Evolutionary conservation across 768 basidiomycete species (phyloP), one percentile per base, ranked within the genome.

Genomic region (Suillus brevipes): DNA sequence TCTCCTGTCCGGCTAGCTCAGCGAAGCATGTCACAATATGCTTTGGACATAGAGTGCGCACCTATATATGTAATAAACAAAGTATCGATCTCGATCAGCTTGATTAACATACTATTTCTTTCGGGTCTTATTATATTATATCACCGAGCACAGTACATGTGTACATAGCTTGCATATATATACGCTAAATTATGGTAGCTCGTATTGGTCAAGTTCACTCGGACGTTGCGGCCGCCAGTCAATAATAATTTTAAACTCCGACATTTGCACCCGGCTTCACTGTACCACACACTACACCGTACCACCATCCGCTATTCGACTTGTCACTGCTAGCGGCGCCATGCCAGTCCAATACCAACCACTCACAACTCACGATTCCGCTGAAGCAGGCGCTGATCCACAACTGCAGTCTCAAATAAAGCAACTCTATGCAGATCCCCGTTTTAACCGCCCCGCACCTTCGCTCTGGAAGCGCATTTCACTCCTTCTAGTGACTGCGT

Each of bases 381-480:
- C 36, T 23, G 56, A 62, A 28, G 40, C 37, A 23, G 60, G 34
- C 28, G n/a, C 14, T 28, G 25, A 40, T 38, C 28, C 53, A 38
- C 53, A 58, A 58, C 38, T 59, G 37, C 57, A 40, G 57, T 59
- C 38, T 59, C 57, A 59, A 59, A 28, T 59, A 9, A 40, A 59
- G 57, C 57, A 59, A 40, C 38, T 59, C 57, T 16, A 59, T 20
- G 50, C 59, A 42, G 78, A 78, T 66, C 72, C 70, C 23, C 74
- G 75, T 42, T 83, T 83, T 72, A 70, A 79, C 62, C 75, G 71
- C 50, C 78, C 82, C 0, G 67, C 78, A n/a, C 82, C 82, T 2
- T 78, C 83, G 5, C 70, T 72, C 23, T 83, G 82, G 77, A 87
- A 84, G 67, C 81, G 87, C 31, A 71, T 78, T 0, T 76, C 78